Evolutionary conservation across 306 rosid genomes (phyloP), one percentile per base, ranked within the genome.

Genomic region (Casuarina equisetifolia): DNA sequence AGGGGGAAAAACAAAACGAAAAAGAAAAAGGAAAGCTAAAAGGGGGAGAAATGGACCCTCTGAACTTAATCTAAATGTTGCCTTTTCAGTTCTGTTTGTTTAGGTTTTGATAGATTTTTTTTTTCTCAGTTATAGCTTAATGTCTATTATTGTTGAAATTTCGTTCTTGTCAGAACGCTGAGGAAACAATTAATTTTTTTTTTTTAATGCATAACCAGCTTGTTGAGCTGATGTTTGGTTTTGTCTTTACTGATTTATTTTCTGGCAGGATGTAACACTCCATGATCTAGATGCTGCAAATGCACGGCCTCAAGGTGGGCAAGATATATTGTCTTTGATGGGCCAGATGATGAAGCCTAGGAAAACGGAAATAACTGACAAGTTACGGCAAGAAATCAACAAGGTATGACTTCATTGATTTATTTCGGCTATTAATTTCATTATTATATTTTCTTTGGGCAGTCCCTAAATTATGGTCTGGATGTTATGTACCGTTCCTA

Each of bases 341-440:
- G 97, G 99, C 74, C 99, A 95, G 88, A 95, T 95, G 99, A 92
- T 92, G 97, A 95, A 95, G 81, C 97, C 99, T 57, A 86, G 96
- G 84, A 95, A 95, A 86, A 92, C 96, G 17, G 98, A 93, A 88
- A 91, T 90, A 82, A 93, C 98, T 40, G 98, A 91, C 83, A 93
- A 93, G 86, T 81, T 93, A 88, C 89, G 97, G 72, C 96, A 91
- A 85, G 97, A 91, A 87, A 81, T 91, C 74, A 91, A 91, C 80
- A 91, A 94, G 98, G 97, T 94, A 86, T 40, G 48, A 10, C 25
- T 51, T 74, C 70, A 39, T 58, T n/a, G 46, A 67, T 46, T 70
- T 50, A 12, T 45, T 44, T 44, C 66, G 57, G 74, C 48, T 61
- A 40, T 69, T 53, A 51, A 63, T 20, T 54, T 20, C 40, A 59